Evolutionary conservation across 2,329 filamentous ascomycete species (phyloP).

Genomic region (Colletotrichum magnum): DNA sequence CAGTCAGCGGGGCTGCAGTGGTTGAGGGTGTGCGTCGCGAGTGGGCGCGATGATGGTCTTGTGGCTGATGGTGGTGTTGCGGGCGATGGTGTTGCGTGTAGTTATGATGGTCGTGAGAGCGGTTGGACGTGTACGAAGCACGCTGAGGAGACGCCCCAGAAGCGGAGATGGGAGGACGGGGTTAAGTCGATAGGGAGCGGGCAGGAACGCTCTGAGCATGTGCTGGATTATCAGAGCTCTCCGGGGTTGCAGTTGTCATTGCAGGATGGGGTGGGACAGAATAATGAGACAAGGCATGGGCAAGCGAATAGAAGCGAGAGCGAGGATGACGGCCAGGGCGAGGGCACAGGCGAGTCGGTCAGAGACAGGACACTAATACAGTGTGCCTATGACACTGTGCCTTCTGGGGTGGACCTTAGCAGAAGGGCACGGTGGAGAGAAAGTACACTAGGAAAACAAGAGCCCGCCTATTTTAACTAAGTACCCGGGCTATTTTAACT

Average conservation of each 20-base stretch:
- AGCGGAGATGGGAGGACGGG: conserved; percentile 48
- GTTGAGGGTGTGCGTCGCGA: no score
- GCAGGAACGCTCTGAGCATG: conserved; percentile 48
- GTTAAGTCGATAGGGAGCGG: conserved; percentile 55
- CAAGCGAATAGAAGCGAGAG: conserved; percentile 28
- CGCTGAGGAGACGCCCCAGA: conserved; percentile 34
- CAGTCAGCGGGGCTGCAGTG: no score
- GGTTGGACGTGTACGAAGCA: conserved; percentile 45
- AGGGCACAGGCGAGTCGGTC: conserved; percentile 17
- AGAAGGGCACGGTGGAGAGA: no score
- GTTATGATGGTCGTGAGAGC: conserved; percentile 47
- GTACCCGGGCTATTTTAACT: no score
- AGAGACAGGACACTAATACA: no score
- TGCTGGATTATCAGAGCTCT: conserved; percentile 48
- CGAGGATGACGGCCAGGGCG: neutral
- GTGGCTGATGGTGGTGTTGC: conserved; percentile 44
- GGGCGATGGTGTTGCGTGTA: neutral
- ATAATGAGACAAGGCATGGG: neutral
- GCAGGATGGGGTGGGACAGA: conserved; percentile 37
- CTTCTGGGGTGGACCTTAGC: no score
- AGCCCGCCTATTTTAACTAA: no score
- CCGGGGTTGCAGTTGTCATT: conserved; percentile 53
- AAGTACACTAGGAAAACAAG: no score
- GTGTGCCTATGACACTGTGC: no score
- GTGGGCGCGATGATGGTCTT: conserved; percentile 52